Base-by-base conservation (phyloP, 768 basidiomycete genomes). In the Atractiella rhizophila region DNA sequence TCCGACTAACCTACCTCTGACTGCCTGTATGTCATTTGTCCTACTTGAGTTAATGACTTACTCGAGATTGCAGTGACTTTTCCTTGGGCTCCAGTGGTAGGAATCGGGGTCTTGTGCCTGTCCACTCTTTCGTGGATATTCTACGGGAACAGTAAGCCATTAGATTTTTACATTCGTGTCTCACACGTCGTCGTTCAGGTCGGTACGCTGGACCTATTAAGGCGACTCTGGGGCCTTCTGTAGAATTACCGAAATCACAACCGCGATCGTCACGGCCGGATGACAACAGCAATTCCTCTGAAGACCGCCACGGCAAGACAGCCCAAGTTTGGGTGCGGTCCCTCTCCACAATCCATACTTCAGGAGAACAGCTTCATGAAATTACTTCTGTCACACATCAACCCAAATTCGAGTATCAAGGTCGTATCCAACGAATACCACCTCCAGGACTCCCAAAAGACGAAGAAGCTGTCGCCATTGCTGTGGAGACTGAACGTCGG, bases 191-290 rank as follows among this genome's bases (percentile, higher is more conserved):
- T 4, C n/a, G 19, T 21, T 12, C 30, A 42, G 39, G 40, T 1
- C 55, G 60, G 35, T 63, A 62, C 48, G 58, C 60, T 18, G 62
- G 62, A 1, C 62, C 62, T 1, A 62, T 63, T 42, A 53, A 55
- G 44, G 54, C 60, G 12, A 48, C 44, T n/a, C n/a, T n/a, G n/a
- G 34, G 34, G 19, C 34, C 34, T 19, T 35, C 34, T 8, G 24
- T 35, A 7, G 34, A 35, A 35, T 16, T 35, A n/a, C 34, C 34
- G 8, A 35, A 35, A 35, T n/a, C n/a, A n/a, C n/a, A n/a, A n/a
- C n/a, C n/a, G n/a, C n/a, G n/a, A n/a, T n/a, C n/a, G n/a, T n/a
- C n/a, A n/a, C n/a, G n/a, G n/a, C n/a, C n/a, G n/a, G n/a, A n/a
- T n/a, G n/a, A n/a, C n/a, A n/a, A n/a, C n/a, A n/a, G n/a, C n/a